Percentiles rank a stretch among this genome's conserved stretches.
phyloP scores from a whole-genome alignment of 2,329 filamentous ascomycete genomes.

The Ophiosphaerella herpotricha region DNA sequence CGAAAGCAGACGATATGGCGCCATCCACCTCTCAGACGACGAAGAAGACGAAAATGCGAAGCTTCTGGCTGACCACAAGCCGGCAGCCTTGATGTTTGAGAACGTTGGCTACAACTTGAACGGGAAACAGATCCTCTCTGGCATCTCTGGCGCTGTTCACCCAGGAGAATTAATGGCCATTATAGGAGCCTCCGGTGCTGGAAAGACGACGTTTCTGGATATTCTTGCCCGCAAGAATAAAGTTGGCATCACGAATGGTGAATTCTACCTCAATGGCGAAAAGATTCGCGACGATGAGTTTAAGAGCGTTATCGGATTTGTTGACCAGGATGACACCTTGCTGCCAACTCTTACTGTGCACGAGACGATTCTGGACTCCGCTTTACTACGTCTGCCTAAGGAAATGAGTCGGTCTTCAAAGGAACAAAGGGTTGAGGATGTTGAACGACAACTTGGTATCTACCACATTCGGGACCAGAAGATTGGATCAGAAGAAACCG shows the following conservation, averaged over 20 bases:
- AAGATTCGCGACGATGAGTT: conserved; percentile 84
- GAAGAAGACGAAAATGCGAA: conserved; percentile 83
- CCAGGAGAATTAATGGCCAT: conserved; percentile 96
- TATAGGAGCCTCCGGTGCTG: conserved; percentile 96
- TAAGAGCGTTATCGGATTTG: conserved; percentile 90
- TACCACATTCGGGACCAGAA: conserved; percentile 91
- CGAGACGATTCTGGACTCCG: conserved; percentile 95
- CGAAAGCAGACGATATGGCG: conserved; percentile 63
- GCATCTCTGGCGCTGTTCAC: conserved; percentile 83
- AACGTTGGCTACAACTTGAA: conserved; percentile 86
- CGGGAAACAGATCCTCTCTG: conserved; percentile 80
- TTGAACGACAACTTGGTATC: conserved; percentile 95
- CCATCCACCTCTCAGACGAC: conserved; percentile 80
- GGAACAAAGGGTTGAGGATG: conserved; percentile 86
- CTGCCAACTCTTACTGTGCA: conserved; percentile 94
- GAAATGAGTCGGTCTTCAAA: conserved; percentile 90
- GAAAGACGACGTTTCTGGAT: conserved; percentile 96
- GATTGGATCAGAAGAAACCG: conserved; percentile 94
- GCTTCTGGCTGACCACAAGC: conserved; percentile 89
- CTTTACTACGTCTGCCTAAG: conserved; percentile 84
- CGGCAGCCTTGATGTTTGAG: conserved; percentile 84
- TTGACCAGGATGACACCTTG: conserved; percentile 98
- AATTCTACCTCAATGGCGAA: conserved; percentile 93
- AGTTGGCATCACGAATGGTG: conserved; percentile 74
- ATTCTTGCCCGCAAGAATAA: conserved; percentile 98